A percentile compares a stretch with the other conserved stretches of the same genome.
Evolutionary conservation across 2,329 filamentous ascomycete species (phyloP).

Genomic region (Trichoderma sp.): DNA sequence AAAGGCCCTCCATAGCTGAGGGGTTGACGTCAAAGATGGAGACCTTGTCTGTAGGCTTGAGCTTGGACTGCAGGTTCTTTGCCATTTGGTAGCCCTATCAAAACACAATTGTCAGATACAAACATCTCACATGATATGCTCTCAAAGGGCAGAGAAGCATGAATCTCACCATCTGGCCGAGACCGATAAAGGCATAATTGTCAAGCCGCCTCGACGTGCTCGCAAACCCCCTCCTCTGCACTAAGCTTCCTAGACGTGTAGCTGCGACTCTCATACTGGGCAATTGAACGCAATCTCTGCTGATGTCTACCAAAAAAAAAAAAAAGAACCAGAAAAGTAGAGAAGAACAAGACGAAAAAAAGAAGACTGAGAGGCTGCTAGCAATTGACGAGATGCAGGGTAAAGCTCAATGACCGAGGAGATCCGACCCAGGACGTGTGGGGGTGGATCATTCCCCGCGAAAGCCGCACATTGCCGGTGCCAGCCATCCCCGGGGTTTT

Average conservation of each 20-base stretch:
- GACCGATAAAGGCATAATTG: slow-evolving; percentile 57
- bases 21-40: slow-evolving; percentile 57
- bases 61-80: slow-evolving; percentile 57
- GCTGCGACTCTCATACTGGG: slow-evolving; percentile 24
- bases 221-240: slow-evolving; percentile 49
- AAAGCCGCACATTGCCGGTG: slow-evolving; percentile 39
- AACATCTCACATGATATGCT: background rate
- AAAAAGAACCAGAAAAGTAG: background rate
- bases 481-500: slow-evolving; percentile 25
- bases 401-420: background rate
- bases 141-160: background rate
- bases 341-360: background rate
- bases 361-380: background rate
- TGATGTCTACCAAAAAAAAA: background rate
- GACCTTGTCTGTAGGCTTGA: slow-evolving; percentile 49
- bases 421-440: slow-evolving; percentile 12
- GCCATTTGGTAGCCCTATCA: slow-evolving; percentile 60
- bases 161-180: slow-evolving; percentile 56
- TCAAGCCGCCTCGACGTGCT: slow-evolving; percentile 46
- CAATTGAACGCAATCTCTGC: background rate
- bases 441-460: slow-evolving; percentile 26
- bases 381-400: background rate
- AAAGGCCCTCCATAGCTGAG: slow-evolving; percentile 45
- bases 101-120: slow-evolving; percentile 15
- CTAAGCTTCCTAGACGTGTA: slow-evolving; percentile 29